Evolutionary conservation across 331 rosid genomes (phyloP).

Genomic region (Acacia concinna): DNA sequence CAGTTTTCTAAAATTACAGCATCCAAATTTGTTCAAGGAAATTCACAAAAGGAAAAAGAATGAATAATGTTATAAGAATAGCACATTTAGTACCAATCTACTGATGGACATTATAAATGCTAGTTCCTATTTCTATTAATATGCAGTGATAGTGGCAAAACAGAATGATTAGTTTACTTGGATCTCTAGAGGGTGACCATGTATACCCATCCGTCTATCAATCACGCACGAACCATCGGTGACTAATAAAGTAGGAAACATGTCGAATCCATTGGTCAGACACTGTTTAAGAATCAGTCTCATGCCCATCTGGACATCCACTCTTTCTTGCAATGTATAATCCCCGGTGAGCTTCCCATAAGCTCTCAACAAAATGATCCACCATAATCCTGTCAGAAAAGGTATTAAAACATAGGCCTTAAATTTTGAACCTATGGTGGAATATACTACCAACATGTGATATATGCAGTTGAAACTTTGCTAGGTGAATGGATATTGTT

Average conservation of each 20-base stretch:
- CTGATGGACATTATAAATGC: not conserved
- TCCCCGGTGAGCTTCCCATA: constrained; percentile 70
- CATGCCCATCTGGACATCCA: constrained; percentile 71
- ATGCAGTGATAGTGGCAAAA: not conserved
- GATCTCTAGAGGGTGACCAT: constrained; percentile 74
- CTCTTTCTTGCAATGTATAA: constrained; percentile 58
- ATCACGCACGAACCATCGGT: constrained; percentile 77
- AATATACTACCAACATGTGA: not conserved
- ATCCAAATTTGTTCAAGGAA: not conserved
- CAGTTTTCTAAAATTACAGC: not conserved
- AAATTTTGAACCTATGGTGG: not conserved
- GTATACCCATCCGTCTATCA: constrained; percentile 72
- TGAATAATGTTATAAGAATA: not conserved
- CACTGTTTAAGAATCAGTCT: constrained; percentile 58
- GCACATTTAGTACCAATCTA: not conserved
- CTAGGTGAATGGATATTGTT: not conserved
- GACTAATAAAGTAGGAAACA: constrained; percentile 68
- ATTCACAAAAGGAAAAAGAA: constrained; percentile 4
- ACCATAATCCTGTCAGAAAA: constrained; percentile 63
- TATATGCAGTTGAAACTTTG: not conserved
- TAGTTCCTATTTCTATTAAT: not conserved
- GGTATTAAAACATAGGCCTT: not conserved
- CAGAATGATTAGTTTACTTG: constrained; percentile 45
- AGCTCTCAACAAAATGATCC: constrained; percentile 74
- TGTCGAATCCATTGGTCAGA: constrained; percentile 63